A percentile compares a stretch with the other conserved stretches of the same genome.
phyloP scores from a whole-genome alignment of 139 green algal genomes.

The Micractinium conductrix region DNA sequence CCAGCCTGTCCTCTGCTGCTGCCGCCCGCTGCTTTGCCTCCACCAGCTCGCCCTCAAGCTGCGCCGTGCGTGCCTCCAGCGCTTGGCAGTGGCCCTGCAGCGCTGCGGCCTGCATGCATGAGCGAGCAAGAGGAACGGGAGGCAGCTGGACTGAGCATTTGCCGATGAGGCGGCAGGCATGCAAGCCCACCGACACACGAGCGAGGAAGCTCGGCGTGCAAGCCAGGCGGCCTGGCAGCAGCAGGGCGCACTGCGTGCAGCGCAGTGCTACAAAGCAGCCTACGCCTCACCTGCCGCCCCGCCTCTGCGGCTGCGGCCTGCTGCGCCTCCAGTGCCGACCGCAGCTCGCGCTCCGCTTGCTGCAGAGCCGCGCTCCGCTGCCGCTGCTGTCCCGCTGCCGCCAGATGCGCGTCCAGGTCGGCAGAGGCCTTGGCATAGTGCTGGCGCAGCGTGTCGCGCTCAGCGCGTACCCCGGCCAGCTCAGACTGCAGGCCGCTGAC shows the following conservation, averaged over 20 bases:
- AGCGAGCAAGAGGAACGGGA: background rate
- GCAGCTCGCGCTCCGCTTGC: conserved; percentile 8
- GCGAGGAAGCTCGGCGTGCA: no score
- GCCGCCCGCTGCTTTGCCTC: background rate
- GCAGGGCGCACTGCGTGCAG: background rate
- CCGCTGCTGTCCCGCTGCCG: conserved; percentile 25
- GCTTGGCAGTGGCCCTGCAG: background rate
- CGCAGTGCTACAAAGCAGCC: background rate
- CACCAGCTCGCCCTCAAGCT: conserved; percentile 7
- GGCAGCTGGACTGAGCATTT: background rate
- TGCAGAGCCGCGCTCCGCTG: background rate
- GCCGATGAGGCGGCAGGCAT: no score
- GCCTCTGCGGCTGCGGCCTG: background rate
- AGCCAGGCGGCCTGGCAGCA: background rate
- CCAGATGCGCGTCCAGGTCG: conserved; percentile 21
- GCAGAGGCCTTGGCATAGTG: conserved; percentile 8
- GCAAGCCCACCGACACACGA: no score
- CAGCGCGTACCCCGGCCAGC: background rate
- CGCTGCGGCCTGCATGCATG: background rate
- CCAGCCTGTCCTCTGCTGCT: conserved; percentile 11
- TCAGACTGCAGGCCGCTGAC: background rate
- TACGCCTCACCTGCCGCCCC: background rate
- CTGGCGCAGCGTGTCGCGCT: conserved; percentile 19
- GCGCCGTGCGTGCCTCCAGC: background rate
- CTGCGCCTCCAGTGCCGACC: background rate